Evolutionary conservation across 2,329 filamentous ascomycete genomes (phyloP).

Genomic region (Cadophora malorum): DNA sequence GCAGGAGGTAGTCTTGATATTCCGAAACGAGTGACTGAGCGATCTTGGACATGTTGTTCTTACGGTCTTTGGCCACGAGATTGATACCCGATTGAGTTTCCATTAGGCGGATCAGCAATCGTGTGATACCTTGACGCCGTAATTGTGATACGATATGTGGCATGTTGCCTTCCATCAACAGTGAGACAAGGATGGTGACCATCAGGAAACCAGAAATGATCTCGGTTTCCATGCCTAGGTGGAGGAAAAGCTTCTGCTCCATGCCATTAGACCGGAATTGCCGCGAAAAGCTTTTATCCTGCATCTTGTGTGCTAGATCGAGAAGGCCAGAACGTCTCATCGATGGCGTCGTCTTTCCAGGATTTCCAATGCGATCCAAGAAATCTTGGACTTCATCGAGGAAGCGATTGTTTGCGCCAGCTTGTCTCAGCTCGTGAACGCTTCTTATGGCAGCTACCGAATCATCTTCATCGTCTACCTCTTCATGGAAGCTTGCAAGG

Average conservation of each 20-base stretch:
- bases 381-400: slow-evolving; percentile 71
- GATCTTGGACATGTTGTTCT: slow-evolving; percentile 71
- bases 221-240: slow-evolving; percentile 65
- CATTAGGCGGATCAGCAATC: slow-evolving; percentile 63
- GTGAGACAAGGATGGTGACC: slow-evolving; percentile 65
- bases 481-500: slow-evolving; percentile 42
- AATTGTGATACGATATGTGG: slow-evolving; percentile 65
- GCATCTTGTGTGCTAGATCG: slow-evolving; percentile 64
- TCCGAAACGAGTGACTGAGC: slow-evolving; percentile 61
- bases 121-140: slow-evolving; percentile 58
- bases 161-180: slow-evolving; percentile 66
- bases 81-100: slow-evolving; percentile 60
- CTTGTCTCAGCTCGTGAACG: slow-evolving; percentile 69
- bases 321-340: slow-evolving; percentile 64
- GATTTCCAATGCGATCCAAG: slow-evolving; percentile 63
- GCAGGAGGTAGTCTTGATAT: slow-evolving; percentile 59
- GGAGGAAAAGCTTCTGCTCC: slow-evolving; percentile 70
- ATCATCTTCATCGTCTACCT: slow-evolving; percentile 41
- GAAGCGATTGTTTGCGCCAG: slow-evolving; percentile 70
- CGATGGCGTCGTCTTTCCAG: slow-evolving; percentile 54
- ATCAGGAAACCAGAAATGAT: slow-evolving; percentile 67
- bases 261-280: slow-evolving; percentile 79
- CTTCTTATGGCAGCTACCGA: slow-evolving; percentile 58
- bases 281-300: slow-evolving; percentile 66
- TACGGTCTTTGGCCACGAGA: slow-evolving; percentile 67